Conservation (phyloP, 176 grass and related monocot genomes). For the Coix lacrymajobi region DNA sequence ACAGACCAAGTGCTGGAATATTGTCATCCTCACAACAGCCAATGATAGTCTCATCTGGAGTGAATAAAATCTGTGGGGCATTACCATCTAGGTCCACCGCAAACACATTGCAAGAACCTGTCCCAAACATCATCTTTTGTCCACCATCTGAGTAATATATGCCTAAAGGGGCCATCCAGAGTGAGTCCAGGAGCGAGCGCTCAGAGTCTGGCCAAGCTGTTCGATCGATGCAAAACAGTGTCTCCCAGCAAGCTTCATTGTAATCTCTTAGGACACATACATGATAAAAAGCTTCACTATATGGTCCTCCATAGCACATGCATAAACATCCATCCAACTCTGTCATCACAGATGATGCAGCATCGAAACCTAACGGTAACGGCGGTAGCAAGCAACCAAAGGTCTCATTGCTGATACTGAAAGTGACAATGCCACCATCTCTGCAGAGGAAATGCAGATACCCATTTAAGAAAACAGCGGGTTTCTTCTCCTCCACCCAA, state of each 20-base stretch:
- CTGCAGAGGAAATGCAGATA: constrained; percentile 2
- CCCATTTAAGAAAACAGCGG: constrained; percentile 19
- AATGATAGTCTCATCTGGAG: neutral
- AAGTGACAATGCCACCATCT: constrained; percentile 9
- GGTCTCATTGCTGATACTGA: constrained; percentile 7
- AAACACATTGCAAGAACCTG: constrained; percentile 23
- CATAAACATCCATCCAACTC: constrained; percentile 15
- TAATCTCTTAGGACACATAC: constrained; percentile 4
- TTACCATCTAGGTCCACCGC: neutral
- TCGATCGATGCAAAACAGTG: constrained; percentile 3
- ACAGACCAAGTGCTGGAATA: neutral
- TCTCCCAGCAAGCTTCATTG: constrained; percentile 15
- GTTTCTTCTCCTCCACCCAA: neutral
- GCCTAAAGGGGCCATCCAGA: neutral
- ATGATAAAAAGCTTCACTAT: neutral
- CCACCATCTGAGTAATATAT: neutral
- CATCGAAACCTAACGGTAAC: neutral
- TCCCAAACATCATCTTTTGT: constrained; percentile 20
- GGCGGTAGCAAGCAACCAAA: constrained; percentile 15
- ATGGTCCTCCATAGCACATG: neutral
- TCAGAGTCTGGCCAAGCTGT: neutral
- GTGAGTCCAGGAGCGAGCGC: neutral
- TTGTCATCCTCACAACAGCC: neutral
- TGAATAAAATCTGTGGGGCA: neutral
- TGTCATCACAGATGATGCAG: neutral